phyloP scores from a whole-genome alignment of 2,329 filamentous ascomycete genomes.

The Alternaria sp. region DNA sequence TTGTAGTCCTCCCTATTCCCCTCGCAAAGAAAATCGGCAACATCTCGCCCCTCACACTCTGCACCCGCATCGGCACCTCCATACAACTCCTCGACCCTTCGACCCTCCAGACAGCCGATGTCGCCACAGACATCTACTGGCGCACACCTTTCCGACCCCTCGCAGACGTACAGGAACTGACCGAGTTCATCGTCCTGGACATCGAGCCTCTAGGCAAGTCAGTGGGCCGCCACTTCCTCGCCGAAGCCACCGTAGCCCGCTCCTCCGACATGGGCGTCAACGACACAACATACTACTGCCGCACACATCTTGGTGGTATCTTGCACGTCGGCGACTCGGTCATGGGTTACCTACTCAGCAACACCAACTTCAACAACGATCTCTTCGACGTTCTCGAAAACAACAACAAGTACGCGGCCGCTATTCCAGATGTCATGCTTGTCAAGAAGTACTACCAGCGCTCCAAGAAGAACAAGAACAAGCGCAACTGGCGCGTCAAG shows the following conservation, averaged over 20 bases:
- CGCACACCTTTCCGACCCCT: constrained; percentile 83
- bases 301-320: constrained; percentile 86
- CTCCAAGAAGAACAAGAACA: constrained; percentile 72
- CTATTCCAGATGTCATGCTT: constrained; percentile 88
- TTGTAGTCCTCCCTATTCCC: constrained; percentile 90
- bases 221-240: constrained; percentile 82
- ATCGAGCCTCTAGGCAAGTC: constrained; percentile 79
- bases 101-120: constrained; percentile 88
- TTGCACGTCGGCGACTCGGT: constrained; percentile 89
- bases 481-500: constrained; percentile 88
- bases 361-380: constrained; percentile 90
- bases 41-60: constrained; percentile 84
- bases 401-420: constrained; percentile 71
- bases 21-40: constrained; percentile 87
- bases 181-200: constrained; percentile 94
- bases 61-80: constrained; percentile 85
- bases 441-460: constrained; percentile 97
- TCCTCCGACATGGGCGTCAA: constrained; percentile 86
- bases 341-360: constrained; percentile 90
- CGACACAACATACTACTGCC: constrained; percentile 84
- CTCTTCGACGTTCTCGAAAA: constrained; percentile 86
- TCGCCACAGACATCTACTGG: constrained; percentile 87
- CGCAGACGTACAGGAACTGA: constrained; percentile 81
- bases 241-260: constrained; percentile 86
- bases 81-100: constrained; percentile 89